Conservation (phyloP, 2,329 filamentous ascomycete genomes). For the Colletotrichum phormii region DNA sequence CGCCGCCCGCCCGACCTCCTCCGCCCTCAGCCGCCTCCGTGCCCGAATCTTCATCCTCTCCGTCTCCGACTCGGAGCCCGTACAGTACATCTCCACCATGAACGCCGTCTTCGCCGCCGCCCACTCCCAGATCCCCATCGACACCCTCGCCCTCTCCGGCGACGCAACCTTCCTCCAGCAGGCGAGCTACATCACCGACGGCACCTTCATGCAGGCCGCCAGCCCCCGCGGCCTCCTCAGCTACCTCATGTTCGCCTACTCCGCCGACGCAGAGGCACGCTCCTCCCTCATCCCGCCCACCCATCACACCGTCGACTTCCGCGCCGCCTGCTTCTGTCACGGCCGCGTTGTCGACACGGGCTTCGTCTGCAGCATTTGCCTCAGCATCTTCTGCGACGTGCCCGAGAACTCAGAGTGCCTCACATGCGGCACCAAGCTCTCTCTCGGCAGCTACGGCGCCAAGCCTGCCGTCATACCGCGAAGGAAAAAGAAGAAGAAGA, state of each 20-base stretch:
- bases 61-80: slow-evolving; percentile 85
- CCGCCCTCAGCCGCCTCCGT: slow-evolving; percentile 66
- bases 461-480: slow-evolving; percentile 80
- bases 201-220: slow-evolving; percentile 64
- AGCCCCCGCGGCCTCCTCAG: slow-evolving; percentile 82
- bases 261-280: slow-evolving; percentile 70
- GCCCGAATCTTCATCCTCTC: slow-evolving; percentile 90
- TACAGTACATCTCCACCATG: slow-evolving; percentile 98
- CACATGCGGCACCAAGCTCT: slow-evolving; percentile 83
- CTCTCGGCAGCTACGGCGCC: slow-evolving; percentile 80
- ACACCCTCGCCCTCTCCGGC: slow-evolving; percentile 87
- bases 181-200: slow-evolving; percentile 74
- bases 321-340: slow-evolving; percentile 98
- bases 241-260: slow-evolving; percentile 93
- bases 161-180: slow-evolving; percentile 95
- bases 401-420: slow-evolving; percentile 76
- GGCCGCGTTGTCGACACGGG: slow-evolving; percentile 89
- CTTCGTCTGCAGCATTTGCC: slow-evolving; percentile 95
- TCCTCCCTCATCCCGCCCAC: slow-evolving; percentile 80
- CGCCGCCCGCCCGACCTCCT: slow-evolving; percentile 46
- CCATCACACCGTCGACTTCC: slow-evolving; percentile 90
- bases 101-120: slow-evolving; percentile 97
- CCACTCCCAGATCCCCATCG: slow-evolving; percentile 87
- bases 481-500: slow-evolving; percentile 83
- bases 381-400: slow-evolving; percentile 88